Percentiles rank a stretch among this genome's conserved stretches.
phyloP scores from a whole-genome alignment of 73 alveolate genomes.

The Paramecium sonneborni region DNA sequence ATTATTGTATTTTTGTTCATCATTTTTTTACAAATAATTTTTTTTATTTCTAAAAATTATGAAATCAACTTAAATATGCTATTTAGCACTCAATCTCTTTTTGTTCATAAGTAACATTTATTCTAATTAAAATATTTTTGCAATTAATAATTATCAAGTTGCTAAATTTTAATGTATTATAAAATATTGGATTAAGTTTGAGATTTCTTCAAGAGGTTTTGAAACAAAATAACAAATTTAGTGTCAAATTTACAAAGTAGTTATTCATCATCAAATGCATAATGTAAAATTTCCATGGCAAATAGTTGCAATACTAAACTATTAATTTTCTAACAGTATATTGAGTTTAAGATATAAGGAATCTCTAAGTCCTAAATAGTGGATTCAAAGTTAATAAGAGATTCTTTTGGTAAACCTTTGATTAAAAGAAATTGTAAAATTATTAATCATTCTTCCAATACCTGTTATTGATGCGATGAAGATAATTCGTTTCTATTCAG shows the following conservation, averaged over 20 bases:
- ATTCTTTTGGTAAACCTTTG: conserved; percentile 73
- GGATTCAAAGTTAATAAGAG: conserved; percentile 67
- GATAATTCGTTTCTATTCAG: conserved; percentile 65
- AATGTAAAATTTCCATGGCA: conserved; percentile 67
- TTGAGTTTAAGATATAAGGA: conserved; percentile 81
- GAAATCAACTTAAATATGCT: no score
- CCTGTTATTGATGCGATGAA: conserved; percentile 87
- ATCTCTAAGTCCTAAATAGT: conserved; percentile 91
- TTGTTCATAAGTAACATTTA: no score
- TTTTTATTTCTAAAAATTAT: no score
- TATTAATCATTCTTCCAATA: conserved; percentile 79
- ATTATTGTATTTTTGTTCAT: no score
- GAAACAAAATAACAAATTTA: conserved; percentile 80
- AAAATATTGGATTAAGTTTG: no score
- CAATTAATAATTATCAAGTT: no score
- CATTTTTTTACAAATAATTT: no score
- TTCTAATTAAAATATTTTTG: no score
- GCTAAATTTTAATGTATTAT: no score
- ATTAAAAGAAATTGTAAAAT: conserved; percentile 73
- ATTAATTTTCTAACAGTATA: conserved; percentile 83
- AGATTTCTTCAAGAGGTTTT: no score
- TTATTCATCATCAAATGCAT: conserved; percentile 82
- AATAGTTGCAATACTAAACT: conserved; percentile 73
- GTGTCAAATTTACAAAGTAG: conserved; percentile 87
- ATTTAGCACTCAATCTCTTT: no score